A percentile compares a stretch with the other conserved stretches of the same genome.
These are phyloP conservation scores for Heliamphora exappendiculata DNA, from an alignment of 148 eudicot genomes.

Conservation along the genomic window DNA sequence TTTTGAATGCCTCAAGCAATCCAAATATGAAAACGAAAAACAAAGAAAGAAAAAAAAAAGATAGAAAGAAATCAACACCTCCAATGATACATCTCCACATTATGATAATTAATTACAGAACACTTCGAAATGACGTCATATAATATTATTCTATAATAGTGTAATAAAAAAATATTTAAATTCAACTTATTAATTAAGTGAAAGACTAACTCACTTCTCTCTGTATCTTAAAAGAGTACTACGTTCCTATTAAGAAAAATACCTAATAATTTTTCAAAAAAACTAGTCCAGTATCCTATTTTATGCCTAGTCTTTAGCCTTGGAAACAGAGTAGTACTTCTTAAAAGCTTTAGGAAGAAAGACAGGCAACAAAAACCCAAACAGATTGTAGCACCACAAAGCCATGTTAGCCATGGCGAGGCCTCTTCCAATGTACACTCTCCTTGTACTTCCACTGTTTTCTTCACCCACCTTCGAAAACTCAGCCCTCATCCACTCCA, in stretches of 20 bases:
- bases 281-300: background rate
- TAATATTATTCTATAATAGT: too few relatives aligned
- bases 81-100: background rate
- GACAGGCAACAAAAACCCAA: conserved; percentile 80
- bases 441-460: conserved; percentile 25
- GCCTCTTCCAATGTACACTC: conserved; percentile 46
- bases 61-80: background rate
- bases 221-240: too few relatives aligned
- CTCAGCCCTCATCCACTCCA: conserved; percentile 55
- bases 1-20: too few relatives aligned
- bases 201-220: too few relatives aligned
- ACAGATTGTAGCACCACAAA: conserved; percentile 70
- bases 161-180: too few relatives aligned
- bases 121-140: too few relatives aligned
- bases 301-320: conserved; percentile 14
- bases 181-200: too few relatives aligned
- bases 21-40: too few relatives aligned
- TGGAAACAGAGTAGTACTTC: conserved; percentile 37
- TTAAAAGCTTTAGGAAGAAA: conserved; percentile 71
- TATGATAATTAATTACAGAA: too few relatives aligned
- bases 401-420: conserved; percentile 56
- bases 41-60: too few relatives aligned
- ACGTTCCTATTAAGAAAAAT: too few relatives aligned
- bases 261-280: too few relatives aligned
- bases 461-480: conserved; percentile 16